Base-by-base conservation (phyloP, 768 basidiomycete genomes). In the Agaricus bisporus region DNA sequence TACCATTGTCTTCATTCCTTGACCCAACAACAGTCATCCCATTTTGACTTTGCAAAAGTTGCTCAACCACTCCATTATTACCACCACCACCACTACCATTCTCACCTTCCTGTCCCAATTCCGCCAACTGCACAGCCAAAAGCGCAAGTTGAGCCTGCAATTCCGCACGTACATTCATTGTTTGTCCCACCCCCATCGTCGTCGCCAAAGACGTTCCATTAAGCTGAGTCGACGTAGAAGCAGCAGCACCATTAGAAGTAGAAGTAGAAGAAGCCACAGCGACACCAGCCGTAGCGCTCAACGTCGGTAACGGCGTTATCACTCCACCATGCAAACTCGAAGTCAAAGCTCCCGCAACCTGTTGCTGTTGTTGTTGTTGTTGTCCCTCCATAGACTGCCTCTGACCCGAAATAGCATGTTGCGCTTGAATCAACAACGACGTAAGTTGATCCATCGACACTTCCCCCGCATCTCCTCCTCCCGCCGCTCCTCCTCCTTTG, bases 71-170 rank as follows among this genome's bases (percentile, higher is more conserved):
- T 17, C 26, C 42, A 8, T 17, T 32, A 26, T 25, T 55, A 10
- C 57, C 26, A 26, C 28, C 55, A 29, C 70, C 32, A 32, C 32
- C 32, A 32, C 28, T 54, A 12, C 57, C 39, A 18, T 49, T 56
- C 28, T 52, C 65, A 29, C 70, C 70, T 32, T 73, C 72, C 22
- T 67, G 69, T 48, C 80, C 82, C 44, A 88, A 71, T 63, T 88
- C 88, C 22, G 80, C 78, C 22, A 91, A 64, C 61, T 90, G 88
- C 0, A 82, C 84, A 4, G 87, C 85, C 51, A 90, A 64, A 28
- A 90, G 73, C 2, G 82, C 86, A 41, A 90, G 72, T 58, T 85
- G 85, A 0, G 84, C 86, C 61, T 89, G 88, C 49, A 90, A 65
- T 49, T 83, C 80, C 35, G 87, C 86, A 15, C 88, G 76, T 43